Conservation (phyloP, 768 basidiomycete genomes). For the Exsudoporus frostii region DNA sequence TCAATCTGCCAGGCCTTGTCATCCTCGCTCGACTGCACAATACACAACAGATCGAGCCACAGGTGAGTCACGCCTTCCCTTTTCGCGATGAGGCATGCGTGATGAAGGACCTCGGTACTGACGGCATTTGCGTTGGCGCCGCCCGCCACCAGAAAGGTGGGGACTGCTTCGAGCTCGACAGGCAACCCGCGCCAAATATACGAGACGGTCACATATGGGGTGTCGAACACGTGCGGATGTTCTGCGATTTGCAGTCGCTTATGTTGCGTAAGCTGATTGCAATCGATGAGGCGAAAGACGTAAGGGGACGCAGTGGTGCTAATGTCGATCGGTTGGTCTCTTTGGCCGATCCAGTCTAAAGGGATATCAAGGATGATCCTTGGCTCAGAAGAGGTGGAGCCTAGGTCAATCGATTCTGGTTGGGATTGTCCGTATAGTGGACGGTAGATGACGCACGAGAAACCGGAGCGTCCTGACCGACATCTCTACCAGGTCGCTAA, state of each 20-base stretch:
- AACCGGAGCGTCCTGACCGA: not conserved
- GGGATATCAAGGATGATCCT: not conserved
- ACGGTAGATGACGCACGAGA: too few relatives aligned
- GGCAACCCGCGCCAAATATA: not conserved
- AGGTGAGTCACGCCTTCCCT: not conserved
- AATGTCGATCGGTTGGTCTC: not conserved
- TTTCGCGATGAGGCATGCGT: not conserved
- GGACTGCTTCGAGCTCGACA: not conserved
- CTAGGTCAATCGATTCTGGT: not conserved
- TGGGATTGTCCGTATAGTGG: not conserved
- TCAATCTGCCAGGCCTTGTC: slow-evolving; percentile 1
- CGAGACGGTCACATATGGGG: not conserved
- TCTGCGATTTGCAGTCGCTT: not conserved
- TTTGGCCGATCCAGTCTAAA: not conserved
- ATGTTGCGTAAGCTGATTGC: not conserved
- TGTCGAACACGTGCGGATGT: not conserved
- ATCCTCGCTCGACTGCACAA: not conserved
- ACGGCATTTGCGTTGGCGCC: not conserved
- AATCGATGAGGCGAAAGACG: not conserved
- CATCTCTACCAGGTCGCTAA: not conserved
- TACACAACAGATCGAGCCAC: not conserved
- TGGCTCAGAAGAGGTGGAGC: not conserved
- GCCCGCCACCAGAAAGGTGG: not conserved
- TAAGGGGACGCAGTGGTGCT: not conserved
- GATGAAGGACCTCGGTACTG: not conserved